Percentiles rank a stretch among this genome's conserved stretches.
These are phyloP conservation scores for Abrus pulchellus DNA, from an alignment of 306 rosid genomes.

Conservation along the genomic window DNA sequence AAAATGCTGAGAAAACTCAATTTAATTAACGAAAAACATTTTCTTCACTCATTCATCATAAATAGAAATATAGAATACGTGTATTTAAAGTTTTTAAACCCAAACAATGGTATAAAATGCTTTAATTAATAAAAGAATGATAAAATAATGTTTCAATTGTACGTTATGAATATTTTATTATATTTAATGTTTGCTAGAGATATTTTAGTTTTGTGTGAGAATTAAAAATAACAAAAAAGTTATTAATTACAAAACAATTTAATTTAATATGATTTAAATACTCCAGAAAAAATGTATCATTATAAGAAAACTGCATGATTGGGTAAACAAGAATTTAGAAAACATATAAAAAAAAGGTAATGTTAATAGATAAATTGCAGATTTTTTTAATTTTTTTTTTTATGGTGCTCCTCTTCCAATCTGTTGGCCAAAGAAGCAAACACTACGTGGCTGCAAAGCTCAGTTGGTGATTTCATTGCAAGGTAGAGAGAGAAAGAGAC, in stretches of 20 bases:
- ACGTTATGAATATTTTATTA: too few species aligned
- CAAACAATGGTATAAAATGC: not conserved
- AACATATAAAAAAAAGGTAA: not conserved
- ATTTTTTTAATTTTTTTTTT: not conserved
- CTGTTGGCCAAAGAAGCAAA: conserved; percentile 23
- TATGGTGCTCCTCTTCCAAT: conserved; percentile 47
- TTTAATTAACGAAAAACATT: not conserved
- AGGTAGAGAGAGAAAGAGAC: conserved; percentile 1
- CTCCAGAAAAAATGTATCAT: too few species aligned
- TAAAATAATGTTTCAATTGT: not conserved
- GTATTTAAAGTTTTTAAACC: not conserved
- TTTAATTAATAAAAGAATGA: not conserved
- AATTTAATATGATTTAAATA: not conserved
- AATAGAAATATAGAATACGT: not conserved
- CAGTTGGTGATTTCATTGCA: conserved; percentile 2
- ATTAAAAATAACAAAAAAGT: too few species aligned
- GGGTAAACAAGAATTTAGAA: not conserved
- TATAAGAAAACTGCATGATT: too few species aligned
- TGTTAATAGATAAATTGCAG: conserved; percentile 1
- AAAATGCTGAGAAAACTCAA: too few species aligned
- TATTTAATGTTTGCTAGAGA: too few species aligned
- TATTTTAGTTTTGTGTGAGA: too few species aligned
- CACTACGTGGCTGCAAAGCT: conserved; percentile 34
- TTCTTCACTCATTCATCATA: not conserved
- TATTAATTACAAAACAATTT: not conserved